Conservation (phyloP, 2,329 filamentous ascomycete species). For the Proliferodiscus dingleyae region DNA sequence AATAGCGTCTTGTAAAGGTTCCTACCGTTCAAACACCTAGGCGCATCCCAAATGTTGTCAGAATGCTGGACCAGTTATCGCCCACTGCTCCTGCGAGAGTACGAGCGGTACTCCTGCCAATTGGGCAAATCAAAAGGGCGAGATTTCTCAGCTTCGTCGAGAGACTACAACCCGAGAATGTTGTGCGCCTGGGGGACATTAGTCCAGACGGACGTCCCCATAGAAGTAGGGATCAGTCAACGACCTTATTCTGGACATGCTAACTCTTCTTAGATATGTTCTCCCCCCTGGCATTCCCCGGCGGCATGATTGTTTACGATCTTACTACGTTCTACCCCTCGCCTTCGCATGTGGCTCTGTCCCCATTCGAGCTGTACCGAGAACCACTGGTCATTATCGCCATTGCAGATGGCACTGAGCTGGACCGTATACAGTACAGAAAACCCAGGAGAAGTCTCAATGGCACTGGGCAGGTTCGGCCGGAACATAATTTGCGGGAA, state of each 20-base stretch:
- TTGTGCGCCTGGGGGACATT: conserved; percentile 80
- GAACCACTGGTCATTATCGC: conserved; percentile 81
- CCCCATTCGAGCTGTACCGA: conserved; percentile 86
- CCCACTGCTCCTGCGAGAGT: conserved; percentile 89
- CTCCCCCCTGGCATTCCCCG: conserved; percentile 81
- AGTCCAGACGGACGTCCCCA: conserved; percentile 79
- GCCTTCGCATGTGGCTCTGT: conserved; percentile 72
- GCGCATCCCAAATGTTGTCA: conserved; percentile 46
- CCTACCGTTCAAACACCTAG: conserved; percentile 7
- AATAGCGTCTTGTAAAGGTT: neutral
- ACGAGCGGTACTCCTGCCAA: conserved; percentile 78
- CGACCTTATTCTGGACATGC: conserved; percentile 4
- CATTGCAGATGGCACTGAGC: conserved; percentile 74
- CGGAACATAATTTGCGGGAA: conserved; percentile 53
- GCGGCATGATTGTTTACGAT: conserved; percentile 83
- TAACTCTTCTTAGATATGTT: conserved; percentile 69
- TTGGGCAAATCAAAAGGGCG: conserved; percentile 78
- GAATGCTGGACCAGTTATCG: conserved; percentile 85
- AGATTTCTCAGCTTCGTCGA: conserved; percentile 76
- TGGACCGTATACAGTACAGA: conserved; percentile 49
- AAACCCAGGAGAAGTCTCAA: conserved; percentile 51
- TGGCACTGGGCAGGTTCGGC: conserved; percentile 40
- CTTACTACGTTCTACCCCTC: conserved; percentile 75
- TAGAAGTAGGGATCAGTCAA: conserved; percentile 59
- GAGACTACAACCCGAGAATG: conserved; percentile 71